These are phyloP conservation scores for Crithidia bombi DNA, from an alignment of 208 protist genomes.

Conservation along the genomic window DNA sequence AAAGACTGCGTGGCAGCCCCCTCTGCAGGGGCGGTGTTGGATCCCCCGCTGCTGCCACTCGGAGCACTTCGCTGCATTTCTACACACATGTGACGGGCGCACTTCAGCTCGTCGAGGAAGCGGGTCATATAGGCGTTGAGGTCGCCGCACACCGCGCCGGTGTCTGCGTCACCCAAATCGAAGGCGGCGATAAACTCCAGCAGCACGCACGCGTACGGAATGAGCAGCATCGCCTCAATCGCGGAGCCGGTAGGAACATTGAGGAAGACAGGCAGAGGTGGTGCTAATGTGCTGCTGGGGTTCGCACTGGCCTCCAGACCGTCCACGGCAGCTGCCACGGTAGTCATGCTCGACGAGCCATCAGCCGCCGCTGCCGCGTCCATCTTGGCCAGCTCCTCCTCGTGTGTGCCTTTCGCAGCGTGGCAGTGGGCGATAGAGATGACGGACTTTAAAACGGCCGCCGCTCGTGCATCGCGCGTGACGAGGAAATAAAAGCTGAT, in stretches of 20 bases:
- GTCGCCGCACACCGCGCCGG: slow-evolving; percentile 18
- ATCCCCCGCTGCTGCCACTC: neutral
- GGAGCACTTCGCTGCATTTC: slow-evolving; percentile 10
- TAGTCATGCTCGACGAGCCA: too few relatives aligned
- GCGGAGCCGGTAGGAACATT: neutral
- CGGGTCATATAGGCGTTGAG: slow-evolving; percentile 12
- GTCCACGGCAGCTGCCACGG: neutral
- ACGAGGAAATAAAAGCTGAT: slow-evolving; percentile 45
- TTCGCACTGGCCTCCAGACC: too few relatives aligned
- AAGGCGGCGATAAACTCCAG: slow-evolving; percentile 64
- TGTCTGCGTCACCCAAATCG: slow-evolving; percentile 24
- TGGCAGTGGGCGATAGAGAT: slow-evolving; percentile 24
- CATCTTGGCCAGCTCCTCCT: neutral
- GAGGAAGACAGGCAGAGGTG: slow-evolving; percentile 7
- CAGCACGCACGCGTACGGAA: slow-evolving; percentile 65
- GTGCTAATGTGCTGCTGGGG: too few relatives aligned
- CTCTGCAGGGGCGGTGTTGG: too few relatives aligned
- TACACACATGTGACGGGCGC: slow-evolving; percentile 14
- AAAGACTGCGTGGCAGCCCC: neutral
- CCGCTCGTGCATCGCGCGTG: slow-evolving; percentile 37
- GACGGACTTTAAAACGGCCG: slow-evolving; percentile 32
- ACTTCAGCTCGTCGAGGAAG: slow-evolving; percentile 21
- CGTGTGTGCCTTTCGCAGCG: neutral
- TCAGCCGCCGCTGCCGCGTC: slow-evolving; percentile 12
- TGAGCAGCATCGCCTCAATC: slow-evolving; percentile 38